Evolutionary conservation across 2,329 filamentous ascomycete genomes (phyloP).

Genomic region (Sporothrix variecibatus): DNA sequence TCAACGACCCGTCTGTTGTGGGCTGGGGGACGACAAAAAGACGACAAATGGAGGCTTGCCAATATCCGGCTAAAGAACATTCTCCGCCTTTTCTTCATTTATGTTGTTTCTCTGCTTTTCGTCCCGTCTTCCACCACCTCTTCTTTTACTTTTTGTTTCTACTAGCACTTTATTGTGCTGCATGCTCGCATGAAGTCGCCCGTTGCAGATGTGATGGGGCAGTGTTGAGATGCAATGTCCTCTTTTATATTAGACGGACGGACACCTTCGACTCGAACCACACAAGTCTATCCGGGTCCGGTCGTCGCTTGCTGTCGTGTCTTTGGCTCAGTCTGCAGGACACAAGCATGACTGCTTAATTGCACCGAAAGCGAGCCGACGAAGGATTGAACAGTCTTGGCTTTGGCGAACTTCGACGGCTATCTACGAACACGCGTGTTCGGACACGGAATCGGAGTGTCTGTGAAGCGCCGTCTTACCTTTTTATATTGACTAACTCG

Average conservation of each 20-base stretch:
- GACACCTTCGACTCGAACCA: neutral
- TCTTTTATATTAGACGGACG: neutral
- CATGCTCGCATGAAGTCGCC: neutral
- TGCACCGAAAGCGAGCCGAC: neutral
- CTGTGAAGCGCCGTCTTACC: conserved; percentile 9
- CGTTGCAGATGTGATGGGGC: neutral
- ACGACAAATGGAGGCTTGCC: neutral
- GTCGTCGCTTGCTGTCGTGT: neutral
- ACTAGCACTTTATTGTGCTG: neutral
- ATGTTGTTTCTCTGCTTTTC: neutral
- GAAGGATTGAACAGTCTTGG: neutral
- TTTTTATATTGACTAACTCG: conserved; percentile 1
- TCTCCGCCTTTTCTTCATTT: neutral
- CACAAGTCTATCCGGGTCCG: neutral
- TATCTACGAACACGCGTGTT: neutral
- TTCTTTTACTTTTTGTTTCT: neutral
- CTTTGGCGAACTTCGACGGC: neutral
- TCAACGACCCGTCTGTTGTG: neutral
- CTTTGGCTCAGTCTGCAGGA: neutral
- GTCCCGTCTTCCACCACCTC: neutral
- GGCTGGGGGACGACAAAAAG: neutral
- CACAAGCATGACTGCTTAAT: neutral
- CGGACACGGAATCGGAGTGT: neutral
- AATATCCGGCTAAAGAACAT: conserved; percentile 11
- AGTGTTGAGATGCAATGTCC: neutral